These are phyloP conservation scores for Massariosphaeria phaeospora DNA, from an alignment of 495 filamentous ascomycete species.

Conservation along the genomic window DNA sequence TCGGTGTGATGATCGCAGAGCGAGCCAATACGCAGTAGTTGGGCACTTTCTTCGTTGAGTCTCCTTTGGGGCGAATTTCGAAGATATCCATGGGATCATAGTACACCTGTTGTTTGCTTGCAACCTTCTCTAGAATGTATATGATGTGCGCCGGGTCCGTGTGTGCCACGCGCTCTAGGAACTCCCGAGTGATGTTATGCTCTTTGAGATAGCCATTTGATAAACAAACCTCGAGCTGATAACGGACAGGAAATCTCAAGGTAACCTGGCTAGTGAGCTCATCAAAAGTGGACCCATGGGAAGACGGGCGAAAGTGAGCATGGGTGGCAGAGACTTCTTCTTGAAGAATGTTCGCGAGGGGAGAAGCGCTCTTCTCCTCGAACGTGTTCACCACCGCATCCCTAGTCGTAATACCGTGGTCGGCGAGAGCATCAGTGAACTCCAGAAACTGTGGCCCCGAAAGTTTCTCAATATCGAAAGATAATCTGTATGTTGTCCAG, in stretches of 20 bases:
- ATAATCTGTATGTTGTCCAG: constrained; percentile 64
- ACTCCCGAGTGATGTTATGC: constrained; percentile 61
- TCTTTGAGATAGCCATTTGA: constrained; percentile 77
- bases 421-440: constrained; percentile 46
- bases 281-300: constrained; percentile 35
- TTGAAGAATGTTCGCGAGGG: constrained; percentile 56
- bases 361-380: constrained; percentile 28
- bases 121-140: constrained; percentile 59
- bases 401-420: constrained; percentile 61
- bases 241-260: constrained; percentile 70
- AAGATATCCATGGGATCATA: constrained; percentile 76
- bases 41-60: constrained; percentile 54
- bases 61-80: constrained; percentile 43
- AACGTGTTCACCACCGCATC: constrained; percentile 31
- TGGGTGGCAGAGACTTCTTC: constrained; percentile 13
- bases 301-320: constrained; percentile 30
- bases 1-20: constrained; percentile 75
- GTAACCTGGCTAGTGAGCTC: constrained; percentile 10
- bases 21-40: constrained; percentile 68
- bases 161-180: constrained; percentile 55
- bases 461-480: constrained; percentile 41
- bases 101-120: constrained; percentile 54
- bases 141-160: constrained; percentile 47
- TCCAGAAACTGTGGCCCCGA: constrained; percentile 36
- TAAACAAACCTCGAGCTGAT: constrained; percentile 89